Evolutionary conservation across 73 alveolate genomes (phyloP).

Genomic region (Tetrahymena thermophila): DNA sequence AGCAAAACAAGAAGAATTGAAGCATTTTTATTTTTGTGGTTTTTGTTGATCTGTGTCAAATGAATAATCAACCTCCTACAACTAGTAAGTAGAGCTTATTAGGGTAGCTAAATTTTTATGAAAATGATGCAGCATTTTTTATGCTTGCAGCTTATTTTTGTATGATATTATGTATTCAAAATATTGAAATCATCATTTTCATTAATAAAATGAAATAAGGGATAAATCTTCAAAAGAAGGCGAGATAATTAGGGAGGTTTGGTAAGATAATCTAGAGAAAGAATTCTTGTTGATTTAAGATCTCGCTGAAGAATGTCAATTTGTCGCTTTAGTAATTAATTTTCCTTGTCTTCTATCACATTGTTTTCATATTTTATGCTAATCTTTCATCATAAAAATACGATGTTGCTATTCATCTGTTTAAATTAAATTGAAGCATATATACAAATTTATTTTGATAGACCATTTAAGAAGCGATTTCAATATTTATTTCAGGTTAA

Average conservation of each 20-base stretch:
- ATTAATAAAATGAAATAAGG: background rate
- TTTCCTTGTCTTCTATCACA: background rate
- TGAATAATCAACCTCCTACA: slow-evolving; percentile 1
- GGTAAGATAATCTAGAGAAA: background rate
- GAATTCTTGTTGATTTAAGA: background rate
- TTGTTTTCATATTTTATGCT: background rate
- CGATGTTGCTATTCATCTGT: background rate
- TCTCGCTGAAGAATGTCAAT: background rate
- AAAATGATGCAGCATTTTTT: slow-evolving; percentile 1
- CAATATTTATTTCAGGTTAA: background rate
- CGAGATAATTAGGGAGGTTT: slow-evolving; percentile 3
- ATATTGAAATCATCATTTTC: background rate
- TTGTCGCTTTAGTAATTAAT: background rate
- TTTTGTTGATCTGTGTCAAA: background rate
- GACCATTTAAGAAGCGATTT: background rate
- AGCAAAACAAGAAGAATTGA: background rate
- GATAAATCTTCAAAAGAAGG: background rate
- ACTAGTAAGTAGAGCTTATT: background rate
- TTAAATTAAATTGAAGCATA: background rate
- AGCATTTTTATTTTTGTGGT: background rate
- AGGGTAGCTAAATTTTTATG: slow-evolving; percentile 1
- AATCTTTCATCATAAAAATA: background rate
- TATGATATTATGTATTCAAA: background rate
- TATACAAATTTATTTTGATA: background rate
- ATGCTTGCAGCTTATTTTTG: background rate